Evolutionary conservation across 257 asterid genomes (phyloP), one percentile per base, ranked within the genome.

Genomic region (Petrea volubilis): DNA sequence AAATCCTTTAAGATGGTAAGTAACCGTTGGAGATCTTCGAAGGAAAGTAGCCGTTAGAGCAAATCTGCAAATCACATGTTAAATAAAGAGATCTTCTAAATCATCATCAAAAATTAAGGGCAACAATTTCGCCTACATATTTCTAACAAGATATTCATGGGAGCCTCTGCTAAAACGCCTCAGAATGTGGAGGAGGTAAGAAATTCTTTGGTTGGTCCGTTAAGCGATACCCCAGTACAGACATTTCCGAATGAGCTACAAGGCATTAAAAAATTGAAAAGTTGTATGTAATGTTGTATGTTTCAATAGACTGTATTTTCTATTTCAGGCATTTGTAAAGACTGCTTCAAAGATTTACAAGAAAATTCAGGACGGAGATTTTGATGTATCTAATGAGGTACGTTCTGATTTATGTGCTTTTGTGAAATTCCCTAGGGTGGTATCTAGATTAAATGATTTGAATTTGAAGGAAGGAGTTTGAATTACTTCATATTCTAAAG

Each of bases 141-240:
- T n/a, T n/a, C n/a, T n/a, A n/a, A n/a, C n/a, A n/a, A n/a, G 73
- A 83, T 92, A 74, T 92, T 92, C 84, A 88, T 92, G 89, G 97
- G 89, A 78, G 96, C 96, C 46, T 87, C 96, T 69, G 96, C 97
- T 53, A 87, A 88, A 82, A 87, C 97, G 58, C 90, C 93, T 72
- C 91, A 83, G 82, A 89, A 89, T 65, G 97, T 91, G 55, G 96
- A 89, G 74, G 96, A 91, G 91, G 96, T 91, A 63, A 74, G 64
- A 15, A 7, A 44, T 74, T 69, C 58, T 20, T 28, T 57, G 66
- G 64, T 44, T 29, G 53, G 12, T 62, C 10, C 7, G 18, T 51
- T 18, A 25, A 7, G 31, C 41, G 4, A 17, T 14, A n/a, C 28
- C 24, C 6, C 24, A 7, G 27, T 15, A 12, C 17, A 10, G 12